Conservation (phyloP, 2,329 filamentous ascomycete species). For the Hypomyces rosellus region DNA sequence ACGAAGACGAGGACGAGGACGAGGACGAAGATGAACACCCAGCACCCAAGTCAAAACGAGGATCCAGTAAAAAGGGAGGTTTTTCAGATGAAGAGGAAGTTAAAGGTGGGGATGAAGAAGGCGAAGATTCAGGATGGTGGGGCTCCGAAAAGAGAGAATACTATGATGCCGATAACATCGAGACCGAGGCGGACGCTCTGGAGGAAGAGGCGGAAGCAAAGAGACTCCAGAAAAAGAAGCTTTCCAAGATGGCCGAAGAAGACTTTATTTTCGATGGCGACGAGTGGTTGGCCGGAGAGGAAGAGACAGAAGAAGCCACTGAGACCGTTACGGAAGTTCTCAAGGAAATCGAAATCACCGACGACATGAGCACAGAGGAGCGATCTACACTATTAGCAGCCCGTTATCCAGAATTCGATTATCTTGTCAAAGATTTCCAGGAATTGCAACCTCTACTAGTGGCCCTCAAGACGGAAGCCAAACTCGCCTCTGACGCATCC, state of each 20-base stretch:
- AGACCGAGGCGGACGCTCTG: constrained; percentile 63
- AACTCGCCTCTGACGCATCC: constrained; percentile 44
- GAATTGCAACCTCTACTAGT: constrained; percentile 62
- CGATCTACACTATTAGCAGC: constrained; percentile 67
- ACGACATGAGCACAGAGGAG: constrained; percentile 71
- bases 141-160: constrained; percentile 84
- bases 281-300: constrained; percentile 66
- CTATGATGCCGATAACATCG: constrained; percentile 76
- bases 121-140: constrained; percentile 68
- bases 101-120: constrained; percentile 43
- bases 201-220: constrained; percentile 91
- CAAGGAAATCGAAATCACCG: constrained; percentile 73
- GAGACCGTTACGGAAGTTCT: constrained; percentile 79
- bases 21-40: constrained; percentile 24
- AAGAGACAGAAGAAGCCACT: constrained; percentile 43
- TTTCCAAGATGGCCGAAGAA: constrained; percentile 80
- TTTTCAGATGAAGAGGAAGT: constrained; percentile 52
- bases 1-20: constrained; percentile 30
- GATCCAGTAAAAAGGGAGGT: constrained; percentile 27
- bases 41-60: constrained; percentile 11
- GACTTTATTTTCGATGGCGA: constrained; percentile 91
- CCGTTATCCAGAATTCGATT: constrained; percentile 88
- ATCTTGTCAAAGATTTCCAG: constrained; percentile 72
- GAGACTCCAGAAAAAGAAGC: constrained; percentile 82
- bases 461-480: constrained; percentile 51